Conservation (phyloP, 768 basidiomycete genomes). For the Hebeloma cylindrosporum region DNA sequence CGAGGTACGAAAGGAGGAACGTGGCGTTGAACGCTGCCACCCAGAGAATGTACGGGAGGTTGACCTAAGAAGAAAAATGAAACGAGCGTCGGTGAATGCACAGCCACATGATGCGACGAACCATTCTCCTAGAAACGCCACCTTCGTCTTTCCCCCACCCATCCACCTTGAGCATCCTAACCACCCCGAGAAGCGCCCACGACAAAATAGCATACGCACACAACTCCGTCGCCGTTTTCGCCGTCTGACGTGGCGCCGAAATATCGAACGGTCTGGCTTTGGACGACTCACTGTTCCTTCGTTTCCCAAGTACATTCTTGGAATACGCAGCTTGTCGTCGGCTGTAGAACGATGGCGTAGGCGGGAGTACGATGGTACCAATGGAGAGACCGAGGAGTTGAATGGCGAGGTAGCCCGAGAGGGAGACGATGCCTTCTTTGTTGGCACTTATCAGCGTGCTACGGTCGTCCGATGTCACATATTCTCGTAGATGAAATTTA, state of each 20-base stretch:
- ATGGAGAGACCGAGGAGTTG: constrained; percentile 83
- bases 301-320: not conserved
- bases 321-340: constrained; percentile 43
- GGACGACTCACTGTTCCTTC: constrained; percentile 13
- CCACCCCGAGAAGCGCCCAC: constrained; percentile 62
- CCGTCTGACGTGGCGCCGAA: constrained; percentile 53
- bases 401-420: constrained; percentile 85
- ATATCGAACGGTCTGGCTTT: constrained; percentile 18
- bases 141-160: constrained; percentile 22
- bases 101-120: constrained; percentile 25
- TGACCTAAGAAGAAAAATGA: constrained; percentile 55
- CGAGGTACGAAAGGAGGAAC: constrained; percentile 78
- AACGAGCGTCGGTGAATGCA: not conserved
- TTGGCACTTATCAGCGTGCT: constrained; percentile 74
- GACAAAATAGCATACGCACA: constrained; percentile 75
- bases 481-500: constrained; percentile 52
- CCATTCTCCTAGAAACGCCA: constrained; percentile 49
- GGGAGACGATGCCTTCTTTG: constrained; percentile 88
- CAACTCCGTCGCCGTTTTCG: constrained; percentile 75
- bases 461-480: constrained; percentile 63
- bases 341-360: constrained; percentile 66
- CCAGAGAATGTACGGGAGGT: constrained; percentile 89
- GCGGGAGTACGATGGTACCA: constrained; percentile 80
- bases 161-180: constrained; percentile 39
- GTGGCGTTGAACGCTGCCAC: constrained; percentile 84